A percentile compares a stretch with the other conserved stretches of the same genome.
Evolutionary conservation across 2,329 filamentous ascomycete genomes (phyloP).

Genomic region (Talaromyces sp.): DNA sequence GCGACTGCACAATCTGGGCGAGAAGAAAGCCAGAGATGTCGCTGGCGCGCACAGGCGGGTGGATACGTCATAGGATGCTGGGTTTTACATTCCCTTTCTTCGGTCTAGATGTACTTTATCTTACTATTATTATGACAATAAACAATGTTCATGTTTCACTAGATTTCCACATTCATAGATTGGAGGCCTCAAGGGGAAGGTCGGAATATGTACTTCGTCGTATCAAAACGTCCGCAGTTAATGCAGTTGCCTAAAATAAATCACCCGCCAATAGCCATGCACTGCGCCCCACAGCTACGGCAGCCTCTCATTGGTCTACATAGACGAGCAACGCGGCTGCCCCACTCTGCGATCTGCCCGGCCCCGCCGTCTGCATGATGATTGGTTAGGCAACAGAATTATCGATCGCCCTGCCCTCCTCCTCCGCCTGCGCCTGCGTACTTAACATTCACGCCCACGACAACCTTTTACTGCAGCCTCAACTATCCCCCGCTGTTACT

Average conservation of each 20-base stretch:
- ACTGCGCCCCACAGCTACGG: neutral
- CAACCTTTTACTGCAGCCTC: neutral
- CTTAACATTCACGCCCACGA: neutral
- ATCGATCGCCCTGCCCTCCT: slow-evolving; percentile 13
- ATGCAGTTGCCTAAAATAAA: slow-evolving; percentile 1
- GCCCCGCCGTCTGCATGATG: neutral
- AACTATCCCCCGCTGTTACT: neutral
- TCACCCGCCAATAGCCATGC: neutral
- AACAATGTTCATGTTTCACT: neutral
- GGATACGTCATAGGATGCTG: slow-evolving; percentile 23
- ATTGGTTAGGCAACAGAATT: slow-evolving; percentile 39
- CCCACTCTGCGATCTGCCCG: neutral
- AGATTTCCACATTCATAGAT: too few species aligned
- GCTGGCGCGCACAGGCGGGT: slow-evolving; percentile 29
- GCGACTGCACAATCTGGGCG: slow-evolving; percentile 87
- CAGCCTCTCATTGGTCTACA: neutral
- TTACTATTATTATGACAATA: neutral
- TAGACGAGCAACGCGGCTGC: neutral
- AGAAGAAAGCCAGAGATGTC: slow-evolving; percentile 40
- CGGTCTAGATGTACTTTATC: neutral
- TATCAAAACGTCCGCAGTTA: too few species aligned
- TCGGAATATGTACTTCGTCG: too few species aligned
- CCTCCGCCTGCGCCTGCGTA: slow-evolving; percentile 1
- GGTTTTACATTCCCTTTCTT: neutral
- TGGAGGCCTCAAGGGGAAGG: too few species aligned